Evolutionary conservation across 2,329 filamentous ascomycete species (phyloP), one percentile per base, ranked within the genome.

Genomic region (Beauveria caledonica): DNA sequence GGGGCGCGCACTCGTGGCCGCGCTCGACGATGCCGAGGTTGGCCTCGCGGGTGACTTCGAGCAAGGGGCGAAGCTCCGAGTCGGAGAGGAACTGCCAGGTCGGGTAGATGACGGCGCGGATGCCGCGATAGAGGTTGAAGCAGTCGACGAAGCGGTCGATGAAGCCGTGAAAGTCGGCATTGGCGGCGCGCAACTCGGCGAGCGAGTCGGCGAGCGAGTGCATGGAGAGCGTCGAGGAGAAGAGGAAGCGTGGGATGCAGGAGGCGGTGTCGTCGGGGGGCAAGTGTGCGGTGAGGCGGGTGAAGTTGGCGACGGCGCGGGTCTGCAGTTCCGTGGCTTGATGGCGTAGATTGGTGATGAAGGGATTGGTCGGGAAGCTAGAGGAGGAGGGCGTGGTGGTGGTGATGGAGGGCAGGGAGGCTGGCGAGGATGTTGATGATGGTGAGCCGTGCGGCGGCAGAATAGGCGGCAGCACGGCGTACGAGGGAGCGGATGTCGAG

Each of bases 121-220:
- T 58, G 51, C 60, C 60, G 29, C 60, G 55, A 39, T 62, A 57
- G 25, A 62, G 60, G 55, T 62, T 58, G 51, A 62, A 58, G 56
- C 60, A 62, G 51, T 62, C 60, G 23, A 59, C 60, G 45, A 62
- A 62, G 19, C 42, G 45, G 44, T 62, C 60, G 55, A 62, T 62
- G 60, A 62, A 62, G 50, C 49, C 51, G 56, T 59, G 49, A 19
- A 62, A 62, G 51, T 62, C 50, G 45, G 71, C 68, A 59, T 72
- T 64, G 52, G 72, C 73, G 62, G 74, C 72, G 39, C 63, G 52
- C 54, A 75, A 66, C 15, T 75, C 68, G 2, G 67, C 64, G 2
- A 81, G 69, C 2, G 75, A 75, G 58, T 83, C 79, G 64, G 75
- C 78, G 4, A 83, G 72, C 44, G 76, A 73, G 57, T 82, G 78